Conservation (phyloP, 192 early-diverging fungal genomes). For the Coemansia asiatica region DNA sequence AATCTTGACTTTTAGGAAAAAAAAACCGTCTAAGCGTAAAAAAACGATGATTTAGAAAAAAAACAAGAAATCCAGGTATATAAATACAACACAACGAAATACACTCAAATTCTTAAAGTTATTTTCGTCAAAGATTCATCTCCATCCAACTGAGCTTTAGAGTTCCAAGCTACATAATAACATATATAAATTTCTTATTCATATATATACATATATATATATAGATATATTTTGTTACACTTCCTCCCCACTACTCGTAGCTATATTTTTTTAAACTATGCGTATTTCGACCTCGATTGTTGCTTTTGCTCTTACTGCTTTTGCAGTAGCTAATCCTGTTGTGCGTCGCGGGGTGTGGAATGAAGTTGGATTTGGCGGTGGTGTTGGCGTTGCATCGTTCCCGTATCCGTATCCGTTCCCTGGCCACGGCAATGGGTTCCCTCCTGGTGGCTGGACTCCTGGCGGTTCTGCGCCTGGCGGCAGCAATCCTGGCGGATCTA, state of each 20-base stretch:
- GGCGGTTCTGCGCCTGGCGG: too few species aligned
- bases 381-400: background rate
- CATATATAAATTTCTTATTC: background rate
- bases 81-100: too few species aligned
- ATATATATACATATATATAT: background rate
- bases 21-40: too few species aligned
- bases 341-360: constrained; percentile 9
- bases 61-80: too few species aligned
- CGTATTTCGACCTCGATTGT: background rate
- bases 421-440: background rate
- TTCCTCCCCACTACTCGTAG: too few species aligned
- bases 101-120: too few species aligned
- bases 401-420: constrained; percentile 4
- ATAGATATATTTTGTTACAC: too few species aligned
- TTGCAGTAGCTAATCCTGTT: constrained; percentile 6
- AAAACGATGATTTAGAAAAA: too few species aligned
- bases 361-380: constrained; percentile 1
- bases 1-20: too few species aligned
- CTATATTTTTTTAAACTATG: background rate
- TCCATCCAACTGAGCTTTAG: too few species aligned
- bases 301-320: constrained; percentile 4
- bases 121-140: too few species aligned
- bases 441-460: background rate
- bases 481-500: background rate
- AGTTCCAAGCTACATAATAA: too few species aligned